Base-by-base conservation (phyloP, 2,329 filamentous ascomycete genomes). In the Phialophora chinensis region DNA sequence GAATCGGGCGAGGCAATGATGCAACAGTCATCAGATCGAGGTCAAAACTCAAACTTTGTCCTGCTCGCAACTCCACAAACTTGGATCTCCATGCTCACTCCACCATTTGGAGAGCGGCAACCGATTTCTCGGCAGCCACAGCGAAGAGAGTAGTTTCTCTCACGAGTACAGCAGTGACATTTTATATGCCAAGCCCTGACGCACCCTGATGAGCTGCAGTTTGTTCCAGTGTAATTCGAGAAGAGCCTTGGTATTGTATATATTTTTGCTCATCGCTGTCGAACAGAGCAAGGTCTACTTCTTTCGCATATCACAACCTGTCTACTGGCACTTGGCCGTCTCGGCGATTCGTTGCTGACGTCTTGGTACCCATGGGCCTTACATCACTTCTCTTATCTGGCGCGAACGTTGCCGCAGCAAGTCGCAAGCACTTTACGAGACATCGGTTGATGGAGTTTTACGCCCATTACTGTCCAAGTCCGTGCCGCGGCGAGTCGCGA, bases 331-430 rank as follows among this genome's bases (percentile, higher is more conserved):
- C 10, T 25, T 58, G 17, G 38, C 38, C n/a, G 38, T 29, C 44
- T 29, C 35, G 29, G 25, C 47, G 44, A 12, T 27, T 38, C n/a
- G 27, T 33, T 11, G 33, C n/a, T 25, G 12, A 25, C 47, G 38
- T 29, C n/a, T 59, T 38, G 56, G 38, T 14, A 4, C 38, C 4
- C 25, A 31, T 44, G 38, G 20, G 25, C 38, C 38, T 59, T 27
- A 60, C 57, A 60, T 60, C 57, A 60, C 35, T 42, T 10, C n/a
- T 27, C 23, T 55, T 10, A 5, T 12, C 27, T 25, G 17, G 29
- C 25, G 29, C 53, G 12, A 20, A 33, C 23, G 4, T 52, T n/a
- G 3, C 49, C 49, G 23, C 25, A 14, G 23, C 57, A 50, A 60
- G 57, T 42, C 42, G 31, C 57, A 60, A 25, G 38, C 50, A n/a